A percentile compares a stretch with the other conserved stretches of the same genome.
phyloP scores from a whole-genome alignment of 345 rosid species.

The Cardamine resedifolia region DNA sequence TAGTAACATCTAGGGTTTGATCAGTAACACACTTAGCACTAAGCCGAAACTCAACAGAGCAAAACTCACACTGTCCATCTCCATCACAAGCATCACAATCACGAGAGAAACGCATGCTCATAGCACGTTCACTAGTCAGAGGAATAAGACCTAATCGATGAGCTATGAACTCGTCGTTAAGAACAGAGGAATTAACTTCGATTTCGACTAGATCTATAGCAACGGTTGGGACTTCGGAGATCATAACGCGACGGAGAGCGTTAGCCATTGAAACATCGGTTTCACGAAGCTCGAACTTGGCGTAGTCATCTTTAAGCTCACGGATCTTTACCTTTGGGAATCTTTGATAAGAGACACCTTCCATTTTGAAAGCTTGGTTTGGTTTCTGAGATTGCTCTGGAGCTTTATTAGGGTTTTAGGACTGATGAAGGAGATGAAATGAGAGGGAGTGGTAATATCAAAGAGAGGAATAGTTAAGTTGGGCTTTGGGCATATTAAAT shows the following conservation, averaged over 20 bases:
- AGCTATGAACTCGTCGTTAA: conserved; percentile 94
- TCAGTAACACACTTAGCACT: conserved; percentile 74
- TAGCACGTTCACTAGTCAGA: conserved; percentile 82
- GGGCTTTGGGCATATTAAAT: no score
- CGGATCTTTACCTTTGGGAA: conserved; percentile 81
- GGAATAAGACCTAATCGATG: conserved; percentile 95
- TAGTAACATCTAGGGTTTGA: conserved; percentile 88
- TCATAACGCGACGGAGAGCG: conserved; percentile 97
- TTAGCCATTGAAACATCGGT: conserved; percentile 90
- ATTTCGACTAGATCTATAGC: conserved; percentile 97
- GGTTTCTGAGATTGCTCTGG: not conserved
- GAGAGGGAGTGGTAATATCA: not conserved
- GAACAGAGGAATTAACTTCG: conserved; percentile 85
- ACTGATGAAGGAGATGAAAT: not conserved
- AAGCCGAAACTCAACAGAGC: conserved; percentile 90
- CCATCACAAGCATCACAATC: conserved; percentile 98
- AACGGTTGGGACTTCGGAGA: conserved; percentile 92
- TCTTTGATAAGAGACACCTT: conserved; percentile 77
- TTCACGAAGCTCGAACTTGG: conserved; percentile 91
- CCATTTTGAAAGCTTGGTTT: conserved; percentile 43
- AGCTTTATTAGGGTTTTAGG: conserved; percentile 10
- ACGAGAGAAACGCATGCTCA: conserved; percentile 93
- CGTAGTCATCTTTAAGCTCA: conserved; percentile 73
- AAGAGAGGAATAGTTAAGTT: no score
- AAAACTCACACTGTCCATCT: conserved; percentile 94